Evolutionary conservation across 352 stramenopile species (phyloP).

Genomic region (Phytophthora litchii): DNA sequence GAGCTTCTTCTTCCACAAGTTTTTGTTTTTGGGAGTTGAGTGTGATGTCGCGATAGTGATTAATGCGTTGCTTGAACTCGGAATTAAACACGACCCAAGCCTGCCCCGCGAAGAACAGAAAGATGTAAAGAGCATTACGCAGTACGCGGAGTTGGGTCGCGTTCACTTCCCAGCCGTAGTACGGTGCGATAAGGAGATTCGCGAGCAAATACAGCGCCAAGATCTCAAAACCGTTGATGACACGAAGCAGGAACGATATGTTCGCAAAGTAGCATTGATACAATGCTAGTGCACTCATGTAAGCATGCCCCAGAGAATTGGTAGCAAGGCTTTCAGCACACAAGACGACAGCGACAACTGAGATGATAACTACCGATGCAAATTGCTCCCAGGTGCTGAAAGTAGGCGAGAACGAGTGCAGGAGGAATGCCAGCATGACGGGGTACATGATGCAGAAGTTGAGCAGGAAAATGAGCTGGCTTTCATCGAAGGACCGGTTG

Average conservation of each 20-base stretch:
- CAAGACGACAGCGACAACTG: conserved; percentile 62
- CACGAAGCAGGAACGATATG: conserved; percentile 73
- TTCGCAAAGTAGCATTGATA: conserved; percentile 89
- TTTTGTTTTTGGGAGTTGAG: conserved; percentile 87
- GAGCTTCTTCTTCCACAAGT: conserved; percentile 77
- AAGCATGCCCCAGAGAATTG: conserved; percentile 76
- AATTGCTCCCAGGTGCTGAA: conserved; percentile 73
- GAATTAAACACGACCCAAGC: conserved; percentile 88
- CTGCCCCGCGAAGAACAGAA: conserved; percentile 81
- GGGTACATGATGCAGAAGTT: conserved; percentile 86
- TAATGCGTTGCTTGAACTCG: conserved; percentile 89
- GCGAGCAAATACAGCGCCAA: conserved; percentile 67
- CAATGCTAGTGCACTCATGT: conserved; percentile 78
- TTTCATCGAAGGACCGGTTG: conserved; percentile 54
- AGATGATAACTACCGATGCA: conserved; percentile 55
- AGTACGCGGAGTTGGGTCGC: conserved; percentile 58
- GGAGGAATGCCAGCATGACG: conserved; percentile 56
- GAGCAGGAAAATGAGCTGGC: conserved; percentile 73
- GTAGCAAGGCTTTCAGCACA: conserved; percentile 68
- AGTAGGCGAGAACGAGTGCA: conserved; percentile 70
- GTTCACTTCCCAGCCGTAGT: conserved; percentile 41
- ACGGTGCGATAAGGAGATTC: conserved; percentile 63
- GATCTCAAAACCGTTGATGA: conserved; percentile 63
- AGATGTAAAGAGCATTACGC: conserved; percentile 81
- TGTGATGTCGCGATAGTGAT: conserved; percentile 84